Base-by-base conservation (phyloP, 441 rosid species). In the Melastoma candidum region DNA sequence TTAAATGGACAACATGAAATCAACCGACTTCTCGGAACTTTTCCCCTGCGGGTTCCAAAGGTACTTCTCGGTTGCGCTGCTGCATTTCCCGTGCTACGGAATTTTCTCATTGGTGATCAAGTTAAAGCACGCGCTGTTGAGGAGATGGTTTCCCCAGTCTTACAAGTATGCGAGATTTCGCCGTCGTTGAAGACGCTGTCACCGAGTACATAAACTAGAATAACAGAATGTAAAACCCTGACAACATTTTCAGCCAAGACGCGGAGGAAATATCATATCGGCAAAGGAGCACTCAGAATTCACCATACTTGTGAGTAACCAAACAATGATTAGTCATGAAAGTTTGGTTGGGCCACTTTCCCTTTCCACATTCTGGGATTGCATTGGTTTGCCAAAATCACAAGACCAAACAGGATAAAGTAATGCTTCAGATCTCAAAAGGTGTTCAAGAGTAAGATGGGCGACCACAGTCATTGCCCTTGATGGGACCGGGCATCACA, bases 1-100 rank as follows among this genome's bases (percentile, higher is more conserved):
- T 4, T 1, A 4, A 46, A 24, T 58, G 11, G 11, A 7, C 26
- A 39, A 54, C 12, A 36, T 36, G 17, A 52, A 13, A 4, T 52
- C 32, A n/a, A 44, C 24, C 32, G 10, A 52, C 26, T 43, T 13
- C 24, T 24, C 0, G 12, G 22, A 36, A 13, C 7, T 13, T 29
- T 7, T 17, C 4, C 0, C 24, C 4, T 5, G 12, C 26, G 1
- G 12, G 12, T 36, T 44, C 41, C 22, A 17, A 53, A 92, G 98
- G 98, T 88, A 92, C 72, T 74, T 83, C 11, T 68, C 84, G 13
- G 96, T 84, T 47, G 97, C 87, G 29, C 74, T 81, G 70, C 82
- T 93, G 93, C 98, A 89, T 61, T 64, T 93, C 46, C 95, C 95
- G 43, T 93, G 98, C 76, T 84, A 84, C 44, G 87, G 88, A n/a